phyloP scores from a whole-genome alignment of 306 rosid genomes.

The Macrotyloma uniflorum region DNA sequence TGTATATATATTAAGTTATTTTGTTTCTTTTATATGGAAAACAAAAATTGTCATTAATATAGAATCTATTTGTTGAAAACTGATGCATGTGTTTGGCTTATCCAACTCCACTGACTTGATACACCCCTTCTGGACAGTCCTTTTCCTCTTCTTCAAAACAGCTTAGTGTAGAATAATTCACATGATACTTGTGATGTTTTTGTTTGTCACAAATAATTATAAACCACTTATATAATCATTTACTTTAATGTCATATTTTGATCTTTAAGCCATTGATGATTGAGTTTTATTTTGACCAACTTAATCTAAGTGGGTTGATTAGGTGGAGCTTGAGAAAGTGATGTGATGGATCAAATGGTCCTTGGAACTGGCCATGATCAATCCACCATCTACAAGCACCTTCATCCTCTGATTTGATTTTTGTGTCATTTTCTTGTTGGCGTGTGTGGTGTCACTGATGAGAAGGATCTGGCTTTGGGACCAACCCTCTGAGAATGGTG shows the following conservation, averaged over 20 bases:
- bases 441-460: background rate
- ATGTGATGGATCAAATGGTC: slow-evolving; percentile 29
- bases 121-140: background rate
- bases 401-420: slow-evolving; percentile 22
- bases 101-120: background rate
- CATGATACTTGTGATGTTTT: too few relatives aligned
- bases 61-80: background rate
- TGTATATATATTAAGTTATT: background rate
- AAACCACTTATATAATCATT: too few relatives aligned
- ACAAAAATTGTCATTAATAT: background rate
- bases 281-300: background rate
- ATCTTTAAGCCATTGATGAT: background rate
- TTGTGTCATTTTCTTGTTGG: slow-evolving; percentile 1
- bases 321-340: slow-evolving; percentile 23
- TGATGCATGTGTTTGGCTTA: background rate
- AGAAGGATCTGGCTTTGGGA: slow-evolving; percentile 21
- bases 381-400: background rate
- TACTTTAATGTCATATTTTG: too few relatives aligned
- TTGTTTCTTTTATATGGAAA: background rate
- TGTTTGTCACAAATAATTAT: too few relatives aligned
- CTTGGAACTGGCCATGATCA: slow-evolving; percentile 19
- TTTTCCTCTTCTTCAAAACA: too few relatives aligned
- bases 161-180: too few relatives aligned
- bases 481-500: background rate
- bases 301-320: slow-evolving; percentile 30